Evolutionary conservation across 2,329 filamentous ascomycete species (phyloP).

Genomic region (Aspergillus tubingensis): DNA sequence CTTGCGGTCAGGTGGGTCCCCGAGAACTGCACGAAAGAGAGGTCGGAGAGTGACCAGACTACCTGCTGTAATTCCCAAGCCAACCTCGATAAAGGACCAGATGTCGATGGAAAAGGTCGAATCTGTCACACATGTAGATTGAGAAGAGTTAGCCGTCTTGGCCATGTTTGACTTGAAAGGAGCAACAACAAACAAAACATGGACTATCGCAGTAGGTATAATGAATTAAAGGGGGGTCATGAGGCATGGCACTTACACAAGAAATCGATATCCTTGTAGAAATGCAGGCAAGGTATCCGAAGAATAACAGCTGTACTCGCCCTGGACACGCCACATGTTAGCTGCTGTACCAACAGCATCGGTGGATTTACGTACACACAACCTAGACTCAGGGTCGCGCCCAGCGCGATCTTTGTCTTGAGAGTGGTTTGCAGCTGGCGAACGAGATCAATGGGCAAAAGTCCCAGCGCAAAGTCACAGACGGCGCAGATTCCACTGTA

Average conservation of each 20-base stretch:
- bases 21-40: conserved; percentile 35
- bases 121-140: conserved; percentile 11
- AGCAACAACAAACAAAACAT: no score
- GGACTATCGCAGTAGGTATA: no score
- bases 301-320: conserved; percentile 43
- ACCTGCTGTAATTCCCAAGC: conserved; percentile 43
- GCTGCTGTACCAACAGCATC: neutral
- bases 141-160: no score
- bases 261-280: conserved; percentile 38
- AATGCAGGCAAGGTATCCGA: conserved; percentile 46
- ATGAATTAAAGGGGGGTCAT: neutral
- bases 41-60: conserved; percentile 51
- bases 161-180: no score
- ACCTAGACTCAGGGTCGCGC: conserved; percentile 55
- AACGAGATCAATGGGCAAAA: conserved; percentile 55
- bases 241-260: conserved; percentile 23
- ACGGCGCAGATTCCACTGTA: conserved; percentile 48
- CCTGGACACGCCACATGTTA: conserved; percentile 5
- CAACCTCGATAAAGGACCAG: conserved; percentile 32
- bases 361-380: conserved; percentile 38
- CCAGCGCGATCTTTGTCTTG: conserved; percentile 53
- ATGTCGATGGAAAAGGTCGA: conserved; percentile 48
- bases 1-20: neutral
- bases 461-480: conserved; percentile 51
- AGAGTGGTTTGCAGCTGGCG: conserved; percentile 55